Evolutionary conservation across 768 basidiomycete species (phyloP).

Genomic region (Lactifluus rugatus): DNA sequence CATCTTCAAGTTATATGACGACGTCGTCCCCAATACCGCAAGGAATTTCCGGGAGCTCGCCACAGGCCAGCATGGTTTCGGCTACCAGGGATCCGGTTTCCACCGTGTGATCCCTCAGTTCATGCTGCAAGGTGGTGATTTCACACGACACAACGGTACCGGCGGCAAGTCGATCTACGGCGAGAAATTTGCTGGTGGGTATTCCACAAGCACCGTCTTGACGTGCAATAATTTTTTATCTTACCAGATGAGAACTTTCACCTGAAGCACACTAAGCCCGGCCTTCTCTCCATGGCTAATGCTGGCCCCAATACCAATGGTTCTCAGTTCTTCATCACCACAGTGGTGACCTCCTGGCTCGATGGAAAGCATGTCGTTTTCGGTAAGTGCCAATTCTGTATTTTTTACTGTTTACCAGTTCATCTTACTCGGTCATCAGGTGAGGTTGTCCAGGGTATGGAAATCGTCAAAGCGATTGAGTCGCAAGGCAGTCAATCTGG

Average conservation of each 20-base stretch:
- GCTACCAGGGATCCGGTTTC: conserved; percentile 64
- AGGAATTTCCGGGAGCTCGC: conserved; percentile 85
- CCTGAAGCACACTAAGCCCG: conserved; percentile 61
- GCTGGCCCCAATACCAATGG: conserved; percentile 78
- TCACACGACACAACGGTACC: conserved; percentile 53
- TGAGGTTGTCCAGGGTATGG: conserved; percentile 58
- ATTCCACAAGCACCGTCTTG: neutral
- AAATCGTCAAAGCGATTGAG: conserved; percentile 42
- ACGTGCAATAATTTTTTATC: neutral
- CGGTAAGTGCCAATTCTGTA: conserved; percentile 34
- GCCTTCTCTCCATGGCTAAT: conserved; percentile 74
- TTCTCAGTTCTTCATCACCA: conserved; percentile 85
- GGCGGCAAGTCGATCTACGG: conserved; percentile 79
- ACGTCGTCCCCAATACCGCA: conserved; percentile 63
- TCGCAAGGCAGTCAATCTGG: conserved; percentile 31
- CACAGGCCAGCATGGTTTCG: conserved; percentile 63
- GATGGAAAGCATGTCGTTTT: conserved; percentile 84
- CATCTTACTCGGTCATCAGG: conserved; percentile 26
- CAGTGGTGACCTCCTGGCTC: conserved; percentile 66
- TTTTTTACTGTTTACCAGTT: neutral
- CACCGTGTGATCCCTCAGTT: conserved; percentile 80
- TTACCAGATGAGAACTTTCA: conserved; percentile 74
- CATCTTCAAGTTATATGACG: conserved; percentile 80
- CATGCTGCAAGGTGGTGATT: conserved; percentile 91
- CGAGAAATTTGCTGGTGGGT: conserved; percentile 50